Percentiles rank a stretch among this genome's conserved stretches.
Evolutionary conservation across 495 filamentous ascomycete species (phyloP).

Genomic region (Penicillium flavigenum): DNA sequence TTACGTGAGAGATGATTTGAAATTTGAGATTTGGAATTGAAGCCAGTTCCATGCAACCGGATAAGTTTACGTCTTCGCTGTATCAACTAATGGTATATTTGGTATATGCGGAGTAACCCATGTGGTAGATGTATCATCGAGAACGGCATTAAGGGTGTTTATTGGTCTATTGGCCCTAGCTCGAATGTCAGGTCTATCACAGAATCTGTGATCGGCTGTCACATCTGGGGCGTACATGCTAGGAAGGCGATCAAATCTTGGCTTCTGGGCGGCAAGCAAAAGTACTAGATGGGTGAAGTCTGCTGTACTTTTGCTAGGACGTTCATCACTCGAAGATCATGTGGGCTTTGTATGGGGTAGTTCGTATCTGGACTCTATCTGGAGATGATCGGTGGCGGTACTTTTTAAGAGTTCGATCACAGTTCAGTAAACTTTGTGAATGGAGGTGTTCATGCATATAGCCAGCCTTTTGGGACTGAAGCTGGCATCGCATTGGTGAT

Average conservation of each 20-base stretch:
- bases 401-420: conserved; percentile 6
- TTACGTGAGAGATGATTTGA: neutral
- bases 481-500: neutral
- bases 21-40: conserved; percentile 9
- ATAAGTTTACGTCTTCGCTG: neutral
- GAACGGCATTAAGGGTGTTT: neutral
- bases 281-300: conserved; percentile 9
- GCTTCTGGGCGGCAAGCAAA: conserved; percentile 12
- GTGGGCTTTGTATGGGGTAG: neutral
- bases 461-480: no score
- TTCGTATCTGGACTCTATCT: conserved; percentile 1
- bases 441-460: conserved; percentile 1
- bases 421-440: neutral
- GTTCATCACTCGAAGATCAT: neutral
- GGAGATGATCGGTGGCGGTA: conserved; percentile 9
- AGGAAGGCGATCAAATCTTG: conserved; percentile 10
- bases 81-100: neutral
- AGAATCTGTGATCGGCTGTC: conserved; percentile 17
- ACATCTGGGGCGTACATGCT: conserved; percentile 19
- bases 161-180: conserved; percentile 14
- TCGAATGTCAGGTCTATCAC: conserved; percentile 11
- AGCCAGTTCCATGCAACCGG: neutral
- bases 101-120: neutral
- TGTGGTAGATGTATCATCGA: conserved; percentile 7
- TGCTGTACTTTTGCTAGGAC: conserved; percentile 10